Evolutionary conservation across 148 eudicot species (phyloP).

Genomic region (Rhododendron griersonianum): DNA sequence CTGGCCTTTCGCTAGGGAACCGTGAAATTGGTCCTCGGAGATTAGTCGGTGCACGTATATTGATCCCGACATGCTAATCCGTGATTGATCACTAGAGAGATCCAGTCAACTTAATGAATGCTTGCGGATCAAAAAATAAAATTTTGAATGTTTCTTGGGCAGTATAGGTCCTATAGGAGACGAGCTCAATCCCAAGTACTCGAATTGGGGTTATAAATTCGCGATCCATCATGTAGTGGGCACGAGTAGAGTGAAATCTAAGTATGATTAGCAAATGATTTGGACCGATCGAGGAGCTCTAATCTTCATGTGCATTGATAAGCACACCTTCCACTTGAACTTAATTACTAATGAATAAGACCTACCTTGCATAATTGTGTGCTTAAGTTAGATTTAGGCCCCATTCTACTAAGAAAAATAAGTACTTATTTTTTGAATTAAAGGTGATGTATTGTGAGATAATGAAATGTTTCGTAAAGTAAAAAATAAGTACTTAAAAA

Average conservation of each 20-base stretch:
- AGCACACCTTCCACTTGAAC: neutral
- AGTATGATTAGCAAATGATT: neutral
- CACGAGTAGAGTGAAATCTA: slow-evolving; percentile 2
- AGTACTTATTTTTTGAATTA: too few relatives aligned
- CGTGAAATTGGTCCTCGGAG: neutral
- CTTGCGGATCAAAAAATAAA: too few relatives aligned
- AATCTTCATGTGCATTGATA: slow-evolving; percentile 5
- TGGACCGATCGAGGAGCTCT: neutral
- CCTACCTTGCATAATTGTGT: too few relatives aligned
- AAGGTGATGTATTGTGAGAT: too few relatives aligned
- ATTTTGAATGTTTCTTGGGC: neutral
- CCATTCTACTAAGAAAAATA: too few relatives aligned
- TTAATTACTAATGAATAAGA: too few relatives aligned
- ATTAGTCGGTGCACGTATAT: too few relatives aligned
- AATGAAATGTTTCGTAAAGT: too few relatives aligned
- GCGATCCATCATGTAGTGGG: neutral
- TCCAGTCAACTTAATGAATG: neutral
- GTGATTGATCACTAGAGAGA: neutral
- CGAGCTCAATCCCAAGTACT: too few relatives aligned
- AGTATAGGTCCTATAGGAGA: neutral
- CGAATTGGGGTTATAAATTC: too few relatives aligned
- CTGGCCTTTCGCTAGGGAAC: too few relatives aligned
- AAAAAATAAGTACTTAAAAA: too few relatives aligned
- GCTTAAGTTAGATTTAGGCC: neutral
- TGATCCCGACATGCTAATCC: neutral